A percentile compares a stretch with the other conserved stretches of the same genome.
Evolutionary conservation across 129 eudicot species (phyloP).

Genomic region (Kitagawia praeruptora): DNA sequence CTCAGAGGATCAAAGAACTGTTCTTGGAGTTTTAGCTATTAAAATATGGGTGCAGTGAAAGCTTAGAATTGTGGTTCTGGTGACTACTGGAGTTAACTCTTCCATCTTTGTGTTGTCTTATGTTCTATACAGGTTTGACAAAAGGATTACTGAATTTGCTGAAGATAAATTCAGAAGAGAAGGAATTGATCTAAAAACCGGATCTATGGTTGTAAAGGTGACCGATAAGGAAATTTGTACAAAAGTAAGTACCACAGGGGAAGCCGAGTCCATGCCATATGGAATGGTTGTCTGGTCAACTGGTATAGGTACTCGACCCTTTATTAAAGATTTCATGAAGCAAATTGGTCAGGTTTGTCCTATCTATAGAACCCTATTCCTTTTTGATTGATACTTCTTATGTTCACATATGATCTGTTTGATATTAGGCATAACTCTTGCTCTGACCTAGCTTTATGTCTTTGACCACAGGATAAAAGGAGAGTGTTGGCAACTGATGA

Average conservation of each 20-base stretch:
- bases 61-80: background rate
- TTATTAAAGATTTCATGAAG: constrained; percentile 72
- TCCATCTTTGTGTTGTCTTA: background rate
- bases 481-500: constrained; percentile 82
- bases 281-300: constrained; percentile 96
- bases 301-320: constrained; percentile 84
- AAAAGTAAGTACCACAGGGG: constrained; percentile 54
- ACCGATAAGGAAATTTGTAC: constrained; percentile 48
- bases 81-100: background rate
- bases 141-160: constrained; percentile 73
- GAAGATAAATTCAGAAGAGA: constrained; percentile 69
- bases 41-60: background rate
- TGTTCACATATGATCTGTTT: background rate
- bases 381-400: background rate
- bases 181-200: constrained; percentile 59
- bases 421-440: background rate
- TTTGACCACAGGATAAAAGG: constrained; percentile 39
- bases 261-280: constrained; percentile 41
- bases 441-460: background rate
- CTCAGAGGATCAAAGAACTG: background rate
- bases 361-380: background rate
- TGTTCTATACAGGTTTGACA: constrained; percentile 63
- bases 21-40: background rate
- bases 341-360: constrained; percentile 72
- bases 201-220: constrained; percentile 69